Base-by-base conservation (phyloP, 257 asterid species). In the Solanum gandarillasii region DNA sequence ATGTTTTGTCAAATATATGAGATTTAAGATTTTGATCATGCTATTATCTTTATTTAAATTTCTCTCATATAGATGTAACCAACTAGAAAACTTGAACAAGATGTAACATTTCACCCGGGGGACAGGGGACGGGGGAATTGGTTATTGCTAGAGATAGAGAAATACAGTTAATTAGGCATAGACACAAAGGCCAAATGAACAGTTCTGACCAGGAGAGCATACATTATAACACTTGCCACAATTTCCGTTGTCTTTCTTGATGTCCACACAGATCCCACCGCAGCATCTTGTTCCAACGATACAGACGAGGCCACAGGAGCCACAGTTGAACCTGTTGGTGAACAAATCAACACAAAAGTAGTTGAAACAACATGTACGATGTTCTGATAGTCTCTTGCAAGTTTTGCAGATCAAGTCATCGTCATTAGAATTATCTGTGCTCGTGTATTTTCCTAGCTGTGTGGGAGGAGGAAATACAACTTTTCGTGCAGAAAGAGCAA, bases 161-260 rank as follows among this genome's bases (percentile, higher is more conserved):
- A 25, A 79, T 41, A 79, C 35, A 79, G 10, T 79, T 16, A n/a
- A 62, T 62, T 62, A 79, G 85, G 18, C 39, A 79, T 27, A 9
- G 67, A 9, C 85, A 27, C 85, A 79, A 79, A 79, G 13, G 27
- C 85, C 85, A 79, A 79, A 79, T 16, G 85, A 79, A 16, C 67
- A 79, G 5, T 43, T 43, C 65, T 43, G 84, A 8, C 67, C 67
- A 79, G 67, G 82, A 65, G 32, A 25, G 82, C 87, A 67, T 16
- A 25, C 87, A 67, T 85, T 85, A 7, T 46, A 9, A 23, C 87
- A 85, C 82, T 68, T 85, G 27, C 87, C 87, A 85, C 87, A 85
- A 67, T 85, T 43, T 46, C 46, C 58, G 21, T 23, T 85, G 87
- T 85, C 79, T 68, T 46, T 25, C 46, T 27, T 39, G 13, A 65